These are phyloP conservation scores for Sporothrix sp. DNA, from an alignment of 2,329 filamentous ascomycete species.

Conservation along the genomic window DNA sequence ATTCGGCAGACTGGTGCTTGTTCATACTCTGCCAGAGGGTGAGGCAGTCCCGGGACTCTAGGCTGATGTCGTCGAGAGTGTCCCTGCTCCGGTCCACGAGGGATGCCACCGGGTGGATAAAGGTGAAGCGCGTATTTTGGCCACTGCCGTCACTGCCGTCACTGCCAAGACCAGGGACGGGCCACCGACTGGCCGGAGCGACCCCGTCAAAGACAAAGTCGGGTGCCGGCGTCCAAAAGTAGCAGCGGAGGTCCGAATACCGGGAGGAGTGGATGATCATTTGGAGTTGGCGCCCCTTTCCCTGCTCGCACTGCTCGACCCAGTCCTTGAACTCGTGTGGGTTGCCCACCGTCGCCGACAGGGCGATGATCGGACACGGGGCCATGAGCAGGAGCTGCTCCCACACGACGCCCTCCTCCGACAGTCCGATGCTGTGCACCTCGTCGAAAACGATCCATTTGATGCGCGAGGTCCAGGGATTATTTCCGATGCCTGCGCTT, in stretches of 20 bases:
- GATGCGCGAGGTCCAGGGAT: slow-evolving; percentile 54
- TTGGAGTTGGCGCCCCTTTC: slow-evolving; percentile 52
- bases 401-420: slow-evolving; percentile 68
- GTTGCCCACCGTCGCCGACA: slow-evolving; percentile 73
- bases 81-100: slow-evolving; percentile 35
- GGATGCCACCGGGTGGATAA: slow-evolving; percentile 15
- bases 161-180: slow-evolving; percentile 34
- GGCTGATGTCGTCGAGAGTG: slow-evolving; percentile 54
- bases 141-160: slow-evolving; percentile 25
- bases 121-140: slow-evolving; percentile 7
- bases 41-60: slow-evolving; percentile 64
- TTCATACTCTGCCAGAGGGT: slow-evolving; percentile 55
- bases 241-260: slow-evolving; percentile 73
- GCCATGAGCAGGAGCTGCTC: slow-evolving; percentile 66
- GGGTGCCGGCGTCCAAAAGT: slow-evolving; percentile 47
- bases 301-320: slow-evolving; percentile 54
- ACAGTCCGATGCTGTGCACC: slow-evolving; percentile 69
- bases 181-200: slow-evolving; percentile 30
- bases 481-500: slow-evolving; percentile 38
- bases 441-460: slow-evolving; percentile 76
- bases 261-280: slow-evolving; percentile 60
- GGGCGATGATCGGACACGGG: slow-evolving; percentile 67
- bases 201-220: slow-evolving; percentile 44
- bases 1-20: slow-evolving; percentile 42
- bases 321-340: slow-evolving; percentile 59